Percentiles rank a stretch among this genome's conserved stretches.
These are phyloP conservation scores for Magnaporthiopsis poae DNA, from an alignment of 2,329 filamentous ascomycete species.

Conservation along the genomic window DNA sequence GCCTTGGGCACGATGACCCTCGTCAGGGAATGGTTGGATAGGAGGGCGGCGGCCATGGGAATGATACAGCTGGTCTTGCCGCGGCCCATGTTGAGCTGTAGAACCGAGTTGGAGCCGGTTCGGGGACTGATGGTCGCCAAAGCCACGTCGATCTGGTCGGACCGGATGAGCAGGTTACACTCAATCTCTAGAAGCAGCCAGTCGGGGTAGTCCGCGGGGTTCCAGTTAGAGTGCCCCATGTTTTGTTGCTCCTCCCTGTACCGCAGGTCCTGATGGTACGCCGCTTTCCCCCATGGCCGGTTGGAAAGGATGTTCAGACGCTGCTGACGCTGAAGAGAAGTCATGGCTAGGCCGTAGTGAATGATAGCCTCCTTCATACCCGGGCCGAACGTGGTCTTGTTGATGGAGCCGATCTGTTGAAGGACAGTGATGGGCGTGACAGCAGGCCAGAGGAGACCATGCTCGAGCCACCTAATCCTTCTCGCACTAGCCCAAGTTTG, in stretches of 20 bases:
- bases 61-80: slow-evolving; percentile 50
- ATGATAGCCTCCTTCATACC: slow-evolving; percentile 32
- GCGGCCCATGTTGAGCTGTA: slow-evolving; percentile 61
- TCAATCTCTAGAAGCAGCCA: slow-evolving; percentile 62
- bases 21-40: slow-evolving; percentile 38
- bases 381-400: slow-evolving; percentile 19
- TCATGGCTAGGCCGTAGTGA: slow-evolving; percentile 32
- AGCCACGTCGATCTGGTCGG: slow-evolving; percentile 53
- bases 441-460: slow-evolving; percentile 35
- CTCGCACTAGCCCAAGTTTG: background rate
- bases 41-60: slow-evolving; percentile 36
- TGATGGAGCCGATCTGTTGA: slow-evolving; percentile 32
- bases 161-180: slow-evolving; percentile 50
- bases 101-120: slow-evolving; percentile 44
- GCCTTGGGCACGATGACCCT: slow-evolving; percentile 48
- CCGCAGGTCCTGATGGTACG: slow-evolving; percentile 18
- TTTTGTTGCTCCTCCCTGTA: slow-evolving; percentile 34
- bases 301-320: slow-evolving; percentile 25
- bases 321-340: slow-evolving; percentile 32
- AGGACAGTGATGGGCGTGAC: slow-evolving; percentile 34
- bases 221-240: slow-evolving; percentile 47
- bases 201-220: slow-evolving; percentile 42
- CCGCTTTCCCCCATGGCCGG: slow-evolving; percentile 15
- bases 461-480: slow-evolving; percentile 28
- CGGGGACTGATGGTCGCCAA: slow-evolving; percentile 45